Evolutionary conservation across 305 asterid species (phyloP), one percentile per base, ranked within the genome.

Genomic region (Ruellia speciosa): DNA sequence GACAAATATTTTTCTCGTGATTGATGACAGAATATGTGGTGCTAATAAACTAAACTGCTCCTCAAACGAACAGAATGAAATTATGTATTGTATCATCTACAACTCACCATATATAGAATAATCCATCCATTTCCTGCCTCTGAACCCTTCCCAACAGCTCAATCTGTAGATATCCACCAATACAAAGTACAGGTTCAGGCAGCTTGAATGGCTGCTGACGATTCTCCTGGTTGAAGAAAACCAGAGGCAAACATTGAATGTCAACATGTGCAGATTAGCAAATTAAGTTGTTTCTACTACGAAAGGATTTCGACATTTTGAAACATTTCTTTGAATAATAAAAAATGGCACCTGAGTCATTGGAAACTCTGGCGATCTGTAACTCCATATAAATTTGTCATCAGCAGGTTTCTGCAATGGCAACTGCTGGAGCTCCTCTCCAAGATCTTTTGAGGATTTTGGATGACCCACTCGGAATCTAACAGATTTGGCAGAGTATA

Each of bases 371-470:
- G 75, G 84, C 31, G 99, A 88, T 53, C 81, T 73, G 67, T 84
- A 88, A n/a, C 86, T 80, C 99, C 99, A 92, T 24, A 57, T 58
- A 66, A 92, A 84, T 73, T 65, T 81, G 77, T 88, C 94, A 58
- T 88, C 89, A 63, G 81, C 85, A 41, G 79, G 71, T 61, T 74
- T 74, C 33, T 78, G 70, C 66, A 69, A 54, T 31, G 87, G 81
- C 66, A 77, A 54, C 35, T 50, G 14, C 18, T 40, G 64, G 72
- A 71, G 69, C 37, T 63, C 78, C 24, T 41, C 52, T 47, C 77
- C 81, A 3, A 73, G 54, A 43, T 74, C 90, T 3, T 8, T 58
- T 11, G 58, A 62, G 18, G 52, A 9, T 75, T 74, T 86, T 24
- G 79, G 80, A 67, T 82, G 79, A 46, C 99, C 96, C 54, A 82